Evolutionary conservation across 768 basidiomycete species (phyloP).

Genomic region (Mycena crocata): DNA sequence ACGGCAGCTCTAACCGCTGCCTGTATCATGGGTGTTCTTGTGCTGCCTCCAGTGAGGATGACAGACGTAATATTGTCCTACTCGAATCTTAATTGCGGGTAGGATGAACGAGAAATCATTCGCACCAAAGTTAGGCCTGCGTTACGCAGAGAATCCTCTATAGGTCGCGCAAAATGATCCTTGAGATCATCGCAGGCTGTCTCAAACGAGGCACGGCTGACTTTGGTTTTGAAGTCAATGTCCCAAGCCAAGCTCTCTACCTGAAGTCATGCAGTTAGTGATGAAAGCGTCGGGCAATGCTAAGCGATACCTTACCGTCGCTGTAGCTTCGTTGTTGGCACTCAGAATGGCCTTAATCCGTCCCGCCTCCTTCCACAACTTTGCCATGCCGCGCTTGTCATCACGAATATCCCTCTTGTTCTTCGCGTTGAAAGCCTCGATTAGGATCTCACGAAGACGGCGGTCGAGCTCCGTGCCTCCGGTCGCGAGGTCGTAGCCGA

Average conservation of each 20-base stretch:
- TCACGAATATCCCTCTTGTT: conserved; percentile 73
- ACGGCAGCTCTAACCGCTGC: conserved; percentile 80
- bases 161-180: conserved; percentile 72
- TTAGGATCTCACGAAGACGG: conserved; percentile 82
- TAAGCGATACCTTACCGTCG: conserved; percentile 63
- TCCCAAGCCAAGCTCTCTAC: conserved; percentile 93
- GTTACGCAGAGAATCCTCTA: conserved; percentile 75
- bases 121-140: conserved; percentile 77
- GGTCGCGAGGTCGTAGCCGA: conserved; percentile 80
- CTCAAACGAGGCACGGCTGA: conserved; percentile 87
- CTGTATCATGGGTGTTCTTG: conserved; percentile 93
- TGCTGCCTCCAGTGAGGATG: conserved; percentile 92
- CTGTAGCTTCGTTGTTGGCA: conserved; percentile 85
- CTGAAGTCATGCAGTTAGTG: conserved; percentile 47
- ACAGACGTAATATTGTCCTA: conserved; percentile 87
- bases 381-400: conserved; percentile 90
- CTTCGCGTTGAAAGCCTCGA: conserved; percentile 79
- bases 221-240: conserved; percentile 86
- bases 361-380: conserved; percentile 93
- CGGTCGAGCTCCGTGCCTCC: conserved; percentile 91
- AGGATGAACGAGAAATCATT: conserved; percentile 6
- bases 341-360: conserved; percentile 93
- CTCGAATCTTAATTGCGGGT: conserved; percentile 13
- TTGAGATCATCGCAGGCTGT: conserved; percentile 74
- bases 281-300: not conserved